phyloP scores from a whole-genome alignment of 805 yeast species.

The Metschnikowia koreensis region DNA sequence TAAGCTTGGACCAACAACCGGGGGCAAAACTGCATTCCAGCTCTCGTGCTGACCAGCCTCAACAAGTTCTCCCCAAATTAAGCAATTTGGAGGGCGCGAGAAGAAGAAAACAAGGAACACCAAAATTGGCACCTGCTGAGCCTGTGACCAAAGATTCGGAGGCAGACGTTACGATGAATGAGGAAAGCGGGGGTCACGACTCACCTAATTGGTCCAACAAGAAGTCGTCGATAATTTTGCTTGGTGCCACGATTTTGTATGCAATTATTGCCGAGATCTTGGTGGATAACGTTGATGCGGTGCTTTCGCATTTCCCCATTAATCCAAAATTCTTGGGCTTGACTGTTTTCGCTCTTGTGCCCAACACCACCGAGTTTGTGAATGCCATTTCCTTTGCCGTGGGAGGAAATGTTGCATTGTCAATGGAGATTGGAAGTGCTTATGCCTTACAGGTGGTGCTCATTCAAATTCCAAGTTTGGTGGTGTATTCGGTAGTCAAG shows the following conservation, averaged over 20 bases:
- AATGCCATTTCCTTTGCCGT: constrained; percentile 97
- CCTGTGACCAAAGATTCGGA: constrained; percentile 1
- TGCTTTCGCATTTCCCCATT: constrained; percentile 72
- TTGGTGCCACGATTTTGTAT: constrained; percentile 81
- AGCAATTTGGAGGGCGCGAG: constrained; percentile 4
- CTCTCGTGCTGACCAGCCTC: not conserved
- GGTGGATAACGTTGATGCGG: constrained; percentile 90
- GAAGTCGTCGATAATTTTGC: constrained; percentile 77
- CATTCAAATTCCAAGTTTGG: constrained; percentile 89
- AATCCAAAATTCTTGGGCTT: constrained; percentile 89
- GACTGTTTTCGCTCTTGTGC: constrained; percentile 93
- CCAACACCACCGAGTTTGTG: constrained; percentile 93
- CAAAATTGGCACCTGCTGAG: constrained; percentile 5
- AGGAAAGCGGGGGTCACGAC: constrained; percentile 70
- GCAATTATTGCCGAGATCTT: constrained; percentile 93
- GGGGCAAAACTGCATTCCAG: not conserved
- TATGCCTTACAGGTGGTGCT: constrained; percentile 94
- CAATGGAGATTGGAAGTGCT: constrained; percentile 98
- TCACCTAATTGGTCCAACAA: constrained; percentile 95
- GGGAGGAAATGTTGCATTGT: constrained; percentile 91
- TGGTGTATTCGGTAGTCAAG: constrained; percentile 61
- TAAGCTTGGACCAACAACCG: constrained; percentile 25
- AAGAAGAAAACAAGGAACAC: constrained; percentile 2
- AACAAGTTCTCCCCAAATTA: not conserved
- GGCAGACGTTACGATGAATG: constrained; percentile 1